Evolutionary conservation across 192 early-diverging fungal species (phyloP), one percentile per base, ranked within the genome.

Genomic region (Podila clonocystis): DNA sequence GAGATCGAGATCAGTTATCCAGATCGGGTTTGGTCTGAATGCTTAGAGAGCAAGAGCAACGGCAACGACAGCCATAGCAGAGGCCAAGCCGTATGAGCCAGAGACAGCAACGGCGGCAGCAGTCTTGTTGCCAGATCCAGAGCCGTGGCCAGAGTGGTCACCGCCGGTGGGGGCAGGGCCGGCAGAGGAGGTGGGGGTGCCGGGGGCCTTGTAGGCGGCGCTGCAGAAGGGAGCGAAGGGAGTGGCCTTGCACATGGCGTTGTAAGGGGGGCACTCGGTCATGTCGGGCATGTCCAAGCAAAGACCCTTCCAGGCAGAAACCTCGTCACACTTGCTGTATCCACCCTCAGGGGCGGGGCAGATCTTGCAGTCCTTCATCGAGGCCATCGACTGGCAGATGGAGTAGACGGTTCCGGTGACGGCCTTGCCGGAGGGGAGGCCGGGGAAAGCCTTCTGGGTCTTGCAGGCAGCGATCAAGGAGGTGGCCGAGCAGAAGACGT

Each of bases 271-370:
- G 62, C 77, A 80, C 57, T 80, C 70, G 8, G 48, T 65, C 77
- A 80, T 80, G 15, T 80, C 67, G 49, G 77, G 77, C 77, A 80
- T 80, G 26, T 73, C 71, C 22, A 80, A 22, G 61, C 77, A 80
- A n/a, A 80, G 50, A 26, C 67, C 70, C 67, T 80, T 72, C 70
- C 65, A 73, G 20, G 77, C 77, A 38, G 62, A 41, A 31, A 80
- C 71, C 62, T 80, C 77, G 22, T 80, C 77, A 26, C 77, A 80
- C 4, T 69, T 64, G 62, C 77, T 73, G 67, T 80, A 80, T 9
- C 77, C 77, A 33, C 70, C 77, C n/a, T 73, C 71, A 29, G 77
- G 77, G 9, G n/a, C 71, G 20, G 77, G 77, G 71, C 77, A 80
- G 52, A 69, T 72, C 77, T 73, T 80, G 67, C 77, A 80, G 50